Conservation (phyloP, 495 filamentous ascomycete genomes). For the Neurospora sp. region DNA sequence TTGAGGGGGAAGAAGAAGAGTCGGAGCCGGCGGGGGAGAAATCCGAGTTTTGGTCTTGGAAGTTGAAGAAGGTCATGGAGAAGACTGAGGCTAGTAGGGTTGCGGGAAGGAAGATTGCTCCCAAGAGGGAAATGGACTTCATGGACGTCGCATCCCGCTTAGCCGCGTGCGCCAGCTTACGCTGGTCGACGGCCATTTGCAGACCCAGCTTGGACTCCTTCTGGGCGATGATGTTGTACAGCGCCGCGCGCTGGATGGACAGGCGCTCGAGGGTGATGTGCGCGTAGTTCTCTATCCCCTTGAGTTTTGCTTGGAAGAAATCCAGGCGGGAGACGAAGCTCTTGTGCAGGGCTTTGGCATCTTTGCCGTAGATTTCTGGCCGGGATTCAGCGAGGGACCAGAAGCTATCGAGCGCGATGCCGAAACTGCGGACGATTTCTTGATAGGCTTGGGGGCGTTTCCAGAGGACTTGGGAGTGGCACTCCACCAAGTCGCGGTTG, state of each 20-base stretch:
- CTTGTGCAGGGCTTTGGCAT: slow-evolving; percentile 29
- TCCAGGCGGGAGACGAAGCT: slow-evolving; percentile 38
- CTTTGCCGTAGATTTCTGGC: slow-evolving; percentile 5
- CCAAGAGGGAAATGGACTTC: slow-evolving; percentile 47
- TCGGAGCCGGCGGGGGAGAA: background rate
- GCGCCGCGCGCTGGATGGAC: slow-evolving; percentile 42
- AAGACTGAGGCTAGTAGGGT: slow-evolving; percentile 45
- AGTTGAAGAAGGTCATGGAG: slow-evolving; percentile 49
- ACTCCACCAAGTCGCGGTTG: slow-evolving; percentile 47
- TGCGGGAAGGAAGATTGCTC: slow-evolving; percentile 46
- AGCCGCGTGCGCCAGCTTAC: slow-evolving; percentile 43
- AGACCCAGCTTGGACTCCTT: slow-evolving; percentile 47
- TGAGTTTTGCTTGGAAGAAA: slow-evolving; percentile 45
- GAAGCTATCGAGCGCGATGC: slow-evolving; percentile 34
- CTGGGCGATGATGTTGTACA: slow-evolving; percentile 51
- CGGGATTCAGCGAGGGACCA: slow-evolving; percentile 11
- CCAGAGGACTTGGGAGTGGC: slow-evolving; percentile 47
- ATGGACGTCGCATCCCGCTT: slow-evolving; percentile 46
- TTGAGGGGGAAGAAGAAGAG: background rate
- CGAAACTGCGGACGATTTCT: slow-evolving; percentile 38
- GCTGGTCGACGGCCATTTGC: slow-evolving; percentile 46
- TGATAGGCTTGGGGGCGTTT: slow-evolving; percentile 48
- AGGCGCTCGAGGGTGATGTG: slow-evolving; percentile 43
- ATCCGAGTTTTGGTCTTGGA: slow-evolving; percentile 14
- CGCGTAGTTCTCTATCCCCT: slow-evolving; percentile 47